Base-by-base conservation (phyloP, 176 grass and related monocot genomes). In the Carex scoparia region DNA sequence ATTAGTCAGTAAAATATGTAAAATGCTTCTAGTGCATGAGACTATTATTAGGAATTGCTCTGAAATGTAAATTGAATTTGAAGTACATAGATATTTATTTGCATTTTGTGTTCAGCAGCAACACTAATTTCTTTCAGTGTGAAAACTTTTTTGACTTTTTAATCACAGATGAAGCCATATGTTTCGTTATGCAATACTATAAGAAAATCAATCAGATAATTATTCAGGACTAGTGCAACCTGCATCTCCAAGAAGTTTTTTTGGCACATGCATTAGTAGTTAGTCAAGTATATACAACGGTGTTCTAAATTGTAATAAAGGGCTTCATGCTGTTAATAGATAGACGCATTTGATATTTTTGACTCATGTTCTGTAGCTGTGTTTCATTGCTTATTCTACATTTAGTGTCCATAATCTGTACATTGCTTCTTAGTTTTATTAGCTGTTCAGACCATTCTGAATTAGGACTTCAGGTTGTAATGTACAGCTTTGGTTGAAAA, bases 1-100 rank as follows among this genome's bases (percentile, higher is more conserved):
- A 82, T 90, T 71, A 69, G 66, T 32, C 2, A 77, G 49, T 77
- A 55, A 77, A 77, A 55, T 77, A 8, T 56, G 70, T 28, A 74
- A 74, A 74, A 19, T 32, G 3, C 19, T 14, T 54, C 19, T 55
- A 56, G 27, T 16, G 12, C 73, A 77, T 48, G 11, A 77, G 9
- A 77, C 73, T 56, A 2, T 77, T 53, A 55, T 54, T 55, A 76
- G 72, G 11, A 76, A 31, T 30, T 54, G 4, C 3, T 54, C n/a
- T 53, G 46, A 54, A 75, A 32, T 28, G 40, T 40, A 69, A 69
- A 40, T 2, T 42, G 33, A 38, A 16, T 69, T 69, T 38, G 33
- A 15, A 69, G 13, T 38, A 69, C 12, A 18, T 37, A 35, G 67
- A 65, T 4, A 37, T 67, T 33, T 35, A 68, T 68, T 67, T 68